Base-by-base conservation (phyloP, 768 basidiomycete species). In the Mycena haematopus region DNA sequence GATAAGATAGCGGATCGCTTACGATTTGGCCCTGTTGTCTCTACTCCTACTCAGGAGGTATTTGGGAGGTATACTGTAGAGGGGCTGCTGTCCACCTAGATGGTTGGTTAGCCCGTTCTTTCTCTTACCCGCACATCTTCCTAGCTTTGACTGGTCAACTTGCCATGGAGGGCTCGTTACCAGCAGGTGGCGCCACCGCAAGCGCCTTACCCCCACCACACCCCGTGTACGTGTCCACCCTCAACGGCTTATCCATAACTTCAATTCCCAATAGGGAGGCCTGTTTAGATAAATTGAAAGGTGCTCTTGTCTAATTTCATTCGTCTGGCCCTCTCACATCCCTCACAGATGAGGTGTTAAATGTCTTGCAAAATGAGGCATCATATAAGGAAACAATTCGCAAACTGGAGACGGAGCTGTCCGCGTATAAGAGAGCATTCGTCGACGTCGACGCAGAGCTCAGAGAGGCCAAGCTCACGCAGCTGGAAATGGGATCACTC, bases 381-480 rank as follows among this genome's bases (percentile, higher is more conserved):
- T 52, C 66, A 8, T 72, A 69, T 62, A 72, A 71, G 38, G 72
- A 77, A 21, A 71, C 62, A 19, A 75, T 82, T 17, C 71, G 73
- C 35, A 71, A 74, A 27, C 75, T 83, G 1, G 74, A 80, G 60
- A 74, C 65, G n/a, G 80, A 83, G 24, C 67, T 83, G 45, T 69
- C 62, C 19, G 78, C 79, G n/a, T 80, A 81, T 65, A 81, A 82
- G 66, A 73, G 76, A 10, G 80, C 79, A 21, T 82, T 77, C 63
- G 73, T 73, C 44, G 77, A 77, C 46, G 72, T 79, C 35, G 78
- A 80, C 13, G 62, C 72, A 8, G 80, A 82, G 3, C 61, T 66
- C 10, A 46, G 56, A 36, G 50, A 38, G 33, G 40, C 61, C 25
- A 40, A 52, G 24, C 27, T 49, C 33, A 42, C 44, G 10, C 65